A percentile compares a stretch with the other conserved stretches of the same genome.
These are phyloP conservation scores for Penicillium salamii DNA, from an alignment of 495 filamentous ascomycete species.

Conservation along the genomic window DNA sequence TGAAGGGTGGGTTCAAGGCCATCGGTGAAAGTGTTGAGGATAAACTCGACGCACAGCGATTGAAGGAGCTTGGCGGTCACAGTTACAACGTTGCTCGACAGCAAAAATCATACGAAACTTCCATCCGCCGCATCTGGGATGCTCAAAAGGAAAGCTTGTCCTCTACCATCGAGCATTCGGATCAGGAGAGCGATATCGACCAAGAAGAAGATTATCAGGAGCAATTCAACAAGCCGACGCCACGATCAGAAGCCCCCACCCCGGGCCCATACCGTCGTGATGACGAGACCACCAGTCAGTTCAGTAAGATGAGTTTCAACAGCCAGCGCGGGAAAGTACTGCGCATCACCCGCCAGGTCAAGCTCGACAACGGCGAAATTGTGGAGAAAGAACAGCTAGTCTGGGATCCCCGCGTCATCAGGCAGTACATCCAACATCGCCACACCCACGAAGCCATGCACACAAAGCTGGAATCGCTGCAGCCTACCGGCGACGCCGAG, in stretches of 20 bases:
- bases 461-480: constrained; percentile 62
- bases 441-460: constrained; percentile 58
- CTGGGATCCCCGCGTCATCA: constrained; percentile 70
- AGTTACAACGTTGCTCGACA: constrained; percentile 95
- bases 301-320: constrained; percentile 71
- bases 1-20: constrained; percentile 97
- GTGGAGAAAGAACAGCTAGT: constrained; percentile 60
- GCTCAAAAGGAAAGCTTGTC: constrained; percentile 76
- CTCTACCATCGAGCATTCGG: constrained; percentile 59
- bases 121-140: constrained; percentile 87
- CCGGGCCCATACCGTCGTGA: constrained; percentile 54
- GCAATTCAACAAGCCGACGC: constrained; percentile 59
- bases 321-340: constrained; percentile 70
- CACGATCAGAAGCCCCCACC: constrained; percentile 59
- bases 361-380: constrained; percentile 59
- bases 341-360: constrained; percentile 67
- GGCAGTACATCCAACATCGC: constrained; percentile 56
- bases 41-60: constrained; percentile 75
- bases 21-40: constrained; percentile 84
- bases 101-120: constrained; percentile 81
- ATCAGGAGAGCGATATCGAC: constrained; percentile 64
- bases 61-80: constrained; percentile 89
- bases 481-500: constrained; percentile 75
- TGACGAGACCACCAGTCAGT: constrained; percentile 84
- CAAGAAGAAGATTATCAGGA: constrained; percentile 60